phyloP scores from a whole-genome alignment of 1,284 basidiomycete genomes.

The Ganoderma resinaceum region DNA sequence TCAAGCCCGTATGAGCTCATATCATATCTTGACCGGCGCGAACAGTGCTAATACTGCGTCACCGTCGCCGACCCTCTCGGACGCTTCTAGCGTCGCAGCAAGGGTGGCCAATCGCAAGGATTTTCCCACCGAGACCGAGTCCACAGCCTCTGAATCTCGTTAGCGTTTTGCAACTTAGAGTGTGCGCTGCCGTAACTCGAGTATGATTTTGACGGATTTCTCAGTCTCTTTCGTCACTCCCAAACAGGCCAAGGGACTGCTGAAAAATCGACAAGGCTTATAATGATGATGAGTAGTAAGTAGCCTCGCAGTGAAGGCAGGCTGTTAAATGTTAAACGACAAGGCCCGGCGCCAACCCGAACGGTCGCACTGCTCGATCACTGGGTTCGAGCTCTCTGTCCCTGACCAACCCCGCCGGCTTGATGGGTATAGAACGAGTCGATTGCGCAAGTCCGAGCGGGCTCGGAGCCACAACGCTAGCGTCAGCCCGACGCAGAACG shows the following conservation, averaged over 20 bases:
- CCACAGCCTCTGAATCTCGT: neutral
- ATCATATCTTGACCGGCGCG: neutral
- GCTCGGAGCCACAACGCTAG: neutral
- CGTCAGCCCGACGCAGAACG: neutral
- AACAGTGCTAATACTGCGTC: neutral
- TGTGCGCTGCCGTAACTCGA: neutral
- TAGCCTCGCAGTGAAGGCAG: neutral
- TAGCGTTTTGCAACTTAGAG: neutral
- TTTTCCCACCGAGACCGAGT: neutral
- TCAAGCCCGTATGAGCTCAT: neutral
- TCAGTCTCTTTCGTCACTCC: neutral
- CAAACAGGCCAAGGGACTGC: neutral
- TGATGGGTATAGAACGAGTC: neutral
- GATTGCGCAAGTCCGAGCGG: neutral
- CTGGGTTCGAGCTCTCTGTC: neutral
- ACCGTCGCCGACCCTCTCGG: conserved; percentile 2
- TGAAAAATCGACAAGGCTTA: neutral
- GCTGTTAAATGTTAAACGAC: neutral
- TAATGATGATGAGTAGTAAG: neutral
- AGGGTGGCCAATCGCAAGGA: neutral
- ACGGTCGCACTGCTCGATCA: neutral
- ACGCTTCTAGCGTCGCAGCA: conserved; percentile 4
- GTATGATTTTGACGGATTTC: neutral
- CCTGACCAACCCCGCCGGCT: neutral
- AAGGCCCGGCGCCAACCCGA: neutral